phyloP scores from a whole-genome alignment of 495 filamentous ascomycete species.

The Xylaria longipes region DNA sequence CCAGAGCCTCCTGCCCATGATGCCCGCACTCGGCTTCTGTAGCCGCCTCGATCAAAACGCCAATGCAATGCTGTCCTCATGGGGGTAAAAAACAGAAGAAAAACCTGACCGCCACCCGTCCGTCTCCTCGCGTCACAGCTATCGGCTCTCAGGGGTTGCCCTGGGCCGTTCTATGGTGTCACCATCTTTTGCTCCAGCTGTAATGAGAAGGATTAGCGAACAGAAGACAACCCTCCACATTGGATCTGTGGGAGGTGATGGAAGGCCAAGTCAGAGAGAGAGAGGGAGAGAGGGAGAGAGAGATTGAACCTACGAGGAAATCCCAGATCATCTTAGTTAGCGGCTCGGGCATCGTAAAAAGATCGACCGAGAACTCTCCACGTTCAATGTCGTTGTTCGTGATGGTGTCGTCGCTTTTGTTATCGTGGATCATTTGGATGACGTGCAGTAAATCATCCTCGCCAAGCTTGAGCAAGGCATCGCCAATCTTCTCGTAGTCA shows the following conservation, averaged over 20 bases:
- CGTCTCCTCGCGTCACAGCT: background rate
- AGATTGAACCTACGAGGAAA: constrained; percentile 56
- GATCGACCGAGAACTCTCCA: constrained; percentile 97
- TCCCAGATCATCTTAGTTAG: constrained; percentile 94
- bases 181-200: constrained; percentile 30
- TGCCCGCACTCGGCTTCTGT: constrained; percentile 21
- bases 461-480: constrained; percentile 80
- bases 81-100: background rate
- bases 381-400: constrained; percentile 97
- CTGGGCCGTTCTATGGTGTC: background rate
- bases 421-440: constrained; percentile 97
- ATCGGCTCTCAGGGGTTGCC: background rate
- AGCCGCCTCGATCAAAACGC: constrained; percentile 34
- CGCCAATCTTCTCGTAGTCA: constrained; percentile 97
- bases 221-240: background rate
- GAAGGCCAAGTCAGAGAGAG: background rate
- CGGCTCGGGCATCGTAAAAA: constrained; percentile 89
- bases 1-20: constrained; percentile 33
- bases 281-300: background rate
- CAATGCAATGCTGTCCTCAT: constrained; percentile 36
- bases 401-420: constrained; percentile 90
- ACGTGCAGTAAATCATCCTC: constrained; percentile 93
- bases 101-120: background rate
- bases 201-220: background rate
- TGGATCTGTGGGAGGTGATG: background rate